Evolutionary conservation across 202 grass and related monocot genomes (phyloP).

Genomic region (Brachypodium distachyon): DNA sequence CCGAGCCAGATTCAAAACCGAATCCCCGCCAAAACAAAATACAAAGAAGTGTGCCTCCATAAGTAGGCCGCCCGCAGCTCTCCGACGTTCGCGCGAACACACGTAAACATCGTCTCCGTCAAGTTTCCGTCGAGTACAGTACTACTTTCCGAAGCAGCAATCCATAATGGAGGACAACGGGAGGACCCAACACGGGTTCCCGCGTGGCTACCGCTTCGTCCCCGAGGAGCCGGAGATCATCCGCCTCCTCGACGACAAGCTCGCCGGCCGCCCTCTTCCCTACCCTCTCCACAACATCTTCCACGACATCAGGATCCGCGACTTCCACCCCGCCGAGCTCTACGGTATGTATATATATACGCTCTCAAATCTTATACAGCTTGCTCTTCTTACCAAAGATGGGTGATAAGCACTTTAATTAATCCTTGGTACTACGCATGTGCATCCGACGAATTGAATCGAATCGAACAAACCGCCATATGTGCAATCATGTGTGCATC

Average conservation of each 20-base stretch:
- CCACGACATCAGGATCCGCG: background rate
- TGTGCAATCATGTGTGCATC: background rate
- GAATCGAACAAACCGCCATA: too few species aligned
- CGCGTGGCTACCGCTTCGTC: constrained; percentile 16
- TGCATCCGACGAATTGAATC: too few species aligned
- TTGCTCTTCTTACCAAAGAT: background rate
- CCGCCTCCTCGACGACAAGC: background rate
- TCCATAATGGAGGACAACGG: background rate
- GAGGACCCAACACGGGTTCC: constrained; percentile 19
- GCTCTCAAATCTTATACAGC: too few species aligned
- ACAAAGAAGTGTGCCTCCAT: too few species aligned
- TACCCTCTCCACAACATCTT: background rate
- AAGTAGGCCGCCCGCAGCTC: too few species aligned
- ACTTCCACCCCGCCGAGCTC: constrained; percentile 21
- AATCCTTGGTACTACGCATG: too few species aligned
- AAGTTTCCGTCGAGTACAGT: too few species aligned
- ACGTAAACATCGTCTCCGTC: too few species aligned
- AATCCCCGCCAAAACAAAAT: too few species aligned
- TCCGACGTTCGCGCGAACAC: too few species aligned
- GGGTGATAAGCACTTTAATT: background rate
- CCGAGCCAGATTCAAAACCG: too few species aligned
- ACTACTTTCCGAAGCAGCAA: too few species aligned
- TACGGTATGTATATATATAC: background rate
- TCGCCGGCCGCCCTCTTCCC: background rate
- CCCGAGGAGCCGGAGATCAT: background rate